phyloP scores from a whole-genome alignment of 2,329 filamentous ascomycete genomes.

The Ceratocystis albifundus region DNA sequence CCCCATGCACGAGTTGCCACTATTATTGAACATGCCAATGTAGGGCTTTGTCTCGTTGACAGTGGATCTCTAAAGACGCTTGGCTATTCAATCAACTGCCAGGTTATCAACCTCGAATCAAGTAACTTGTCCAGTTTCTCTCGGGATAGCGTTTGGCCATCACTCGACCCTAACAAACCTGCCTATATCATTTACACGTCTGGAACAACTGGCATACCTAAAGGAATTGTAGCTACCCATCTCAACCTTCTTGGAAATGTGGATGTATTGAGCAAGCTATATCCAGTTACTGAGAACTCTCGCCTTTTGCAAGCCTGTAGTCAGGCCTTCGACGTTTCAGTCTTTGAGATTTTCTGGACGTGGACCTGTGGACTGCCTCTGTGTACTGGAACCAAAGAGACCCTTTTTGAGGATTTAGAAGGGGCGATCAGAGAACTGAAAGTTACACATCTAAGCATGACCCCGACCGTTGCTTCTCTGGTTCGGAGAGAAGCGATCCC shows the following conservation, averaged over 20 bases:
- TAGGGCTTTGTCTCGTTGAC: slow-evolving; percentile 38
- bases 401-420: slow-evolving; percentile 62
- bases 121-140: slow-evolving; percentile 28
- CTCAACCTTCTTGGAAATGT: slow-evolving; percentile 67
- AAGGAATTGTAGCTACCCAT: slow-evolving; percentile 69
- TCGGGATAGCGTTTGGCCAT: slow-evolving; percentile 24
- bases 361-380: slow-evolving; percentile 70
- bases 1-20: slow-evolving; percentile 48
- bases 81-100: slow-evolving; percentile 22
- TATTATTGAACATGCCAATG: slow-evolving; percentile 51
- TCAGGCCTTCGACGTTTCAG: slow-evolving; percentile 75
- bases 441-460: slow-evolving; percentile 73
- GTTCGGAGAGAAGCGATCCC: slow-evolving; percentile 58
- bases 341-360: slow-evolving; percentile 82
- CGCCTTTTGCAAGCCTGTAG: slow-evolving; percentile 74
- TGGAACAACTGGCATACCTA: slow-evolving; percentile 68
- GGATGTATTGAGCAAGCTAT: slow-evolving; percentile 51
- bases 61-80: slow-evolving; percentile 25
- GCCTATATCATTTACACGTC: slow-evolving; percentile 77
- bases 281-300: slow-evolving; percentile 43
- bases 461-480: slow-evolving; percentile 72
- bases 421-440: slow-evolving; percentile 48
- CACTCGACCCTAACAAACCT: slow-evolving; percentile 38
- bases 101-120: slow-evolving; percentile 30
- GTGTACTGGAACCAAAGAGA: slow-evolving; percentile 63